Percentiles rank a stretch among this genome's conserved stretches.
Evolutionary conservation across 192 early-diverging fungal genomes (phyloP).

Genomic region (Mortierella alpina): DNA sequence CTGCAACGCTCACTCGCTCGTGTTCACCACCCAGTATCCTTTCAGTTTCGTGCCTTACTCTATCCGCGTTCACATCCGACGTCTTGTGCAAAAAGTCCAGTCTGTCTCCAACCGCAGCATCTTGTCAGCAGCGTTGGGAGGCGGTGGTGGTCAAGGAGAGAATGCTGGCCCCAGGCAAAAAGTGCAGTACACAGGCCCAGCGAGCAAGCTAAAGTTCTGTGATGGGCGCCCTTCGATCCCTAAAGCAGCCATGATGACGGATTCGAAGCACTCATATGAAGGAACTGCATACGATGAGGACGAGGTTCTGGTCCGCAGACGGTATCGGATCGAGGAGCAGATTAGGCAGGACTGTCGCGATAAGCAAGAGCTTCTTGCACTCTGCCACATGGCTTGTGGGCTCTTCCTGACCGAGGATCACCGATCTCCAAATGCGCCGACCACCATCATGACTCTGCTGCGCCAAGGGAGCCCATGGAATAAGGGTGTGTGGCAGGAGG

Average conservation of each 20-base stretch:
- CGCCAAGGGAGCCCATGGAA: slow-evolving; percentile 35
- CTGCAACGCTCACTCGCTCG: slow-evolving; percentile 43
- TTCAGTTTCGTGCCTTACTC: slow-evolving; percentile 21
- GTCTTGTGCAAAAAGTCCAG: slow-evolving; percentile 23
- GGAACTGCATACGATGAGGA: background rate
- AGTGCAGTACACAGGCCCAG: slow-evolving; percentile 21
- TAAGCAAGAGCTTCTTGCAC: slow-evolving; percentile 37
- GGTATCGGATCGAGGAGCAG: slow-evolving; percentile 36
- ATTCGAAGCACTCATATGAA: too few relatives aligned
- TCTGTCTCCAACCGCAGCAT: slow-evolving; percentile 4
- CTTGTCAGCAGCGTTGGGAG: background rate
- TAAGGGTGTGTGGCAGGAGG: slow-evolving; percentile 47
- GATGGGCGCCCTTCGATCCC: background rate
- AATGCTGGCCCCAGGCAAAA: background rate
- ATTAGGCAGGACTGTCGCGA: slow-evolving; percentile 23
- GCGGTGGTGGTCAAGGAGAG: background rate
- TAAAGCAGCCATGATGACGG: too few relatives aligned
- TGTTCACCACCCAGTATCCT: slow-evolving; percentile 25
- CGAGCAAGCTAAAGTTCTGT: slow-evolving; percentile 31
- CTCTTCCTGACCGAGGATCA: slow-evolving; percentile 23
- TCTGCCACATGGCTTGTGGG: slow-evolving; percentile 51
- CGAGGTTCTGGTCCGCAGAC: slow-evolving; percentile 18
- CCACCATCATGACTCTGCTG: slow-evolving; percentile 44
- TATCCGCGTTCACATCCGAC: slow-evolving; percentile 26
- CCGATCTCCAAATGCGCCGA: slow-evolving; percentile 5